phyloP scores from a whole-genome alignment of 2,329 filamentous ascomycete genomes.

The Fusarium paranaense region DNA sequence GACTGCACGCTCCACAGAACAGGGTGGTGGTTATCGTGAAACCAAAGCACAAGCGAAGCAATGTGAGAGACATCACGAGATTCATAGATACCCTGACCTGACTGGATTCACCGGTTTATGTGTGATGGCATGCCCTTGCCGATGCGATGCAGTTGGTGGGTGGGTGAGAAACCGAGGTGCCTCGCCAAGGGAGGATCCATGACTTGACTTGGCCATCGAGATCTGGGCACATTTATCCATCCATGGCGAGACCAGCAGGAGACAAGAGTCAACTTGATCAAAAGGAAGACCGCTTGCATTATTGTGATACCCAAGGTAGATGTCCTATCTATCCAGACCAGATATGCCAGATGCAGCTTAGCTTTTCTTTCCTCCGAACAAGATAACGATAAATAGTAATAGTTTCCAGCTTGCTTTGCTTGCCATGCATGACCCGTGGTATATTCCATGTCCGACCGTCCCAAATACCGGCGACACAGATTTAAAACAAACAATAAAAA shows the following conservation, averaged over 20 bases:
- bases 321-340: neutral
- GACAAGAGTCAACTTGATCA: neutral
- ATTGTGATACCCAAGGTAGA: neutral
- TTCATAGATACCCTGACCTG: neutral
- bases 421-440: constrained; percentile 14
- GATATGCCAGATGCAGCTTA: neutral
- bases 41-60: neutral
- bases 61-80: neutral
- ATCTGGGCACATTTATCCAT: neutral
- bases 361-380: neutral
- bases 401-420: neutral
- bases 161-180: neutral
- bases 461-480: constrained; percentile 9
- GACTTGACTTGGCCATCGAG: neutral
- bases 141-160: neutral
- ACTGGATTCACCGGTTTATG: neutral
- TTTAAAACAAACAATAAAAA: neutral
- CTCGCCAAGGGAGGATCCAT: neutral
- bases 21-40: neutral
- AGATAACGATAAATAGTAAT: neutral
- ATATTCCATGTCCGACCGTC: constrained; percentile 22
- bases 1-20: neutral
- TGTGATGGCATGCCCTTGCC: neutral
- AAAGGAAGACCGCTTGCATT: neutral
- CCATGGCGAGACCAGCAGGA: neutral